Conservation (phyloP, 2,329 filamentous ascomycete genomes). For the Stemphylium vesicarium region DNA sequence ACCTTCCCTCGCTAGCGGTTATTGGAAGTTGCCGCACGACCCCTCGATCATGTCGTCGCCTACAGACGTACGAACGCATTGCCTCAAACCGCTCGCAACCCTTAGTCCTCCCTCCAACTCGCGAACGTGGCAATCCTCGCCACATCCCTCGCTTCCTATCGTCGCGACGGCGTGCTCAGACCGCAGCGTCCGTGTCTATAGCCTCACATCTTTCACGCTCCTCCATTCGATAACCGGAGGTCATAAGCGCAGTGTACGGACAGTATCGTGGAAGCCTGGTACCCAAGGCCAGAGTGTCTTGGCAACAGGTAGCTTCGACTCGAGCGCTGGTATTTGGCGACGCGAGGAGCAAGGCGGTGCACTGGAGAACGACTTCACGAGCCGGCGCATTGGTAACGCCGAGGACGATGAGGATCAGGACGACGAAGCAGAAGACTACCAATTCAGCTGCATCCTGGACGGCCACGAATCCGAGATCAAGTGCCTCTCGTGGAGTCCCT, state of each 20-base stretch:
- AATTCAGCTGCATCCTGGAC: constrained; percentile 88
- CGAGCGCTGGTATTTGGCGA: constrained; percentile 74
- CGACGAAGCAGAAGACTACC: constrained; percentile 81
- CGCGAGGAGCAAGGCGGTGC: constrained; percentile 72
- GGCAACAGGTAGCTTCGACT: constrained; percentile 92
- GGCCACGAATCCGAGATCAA: constrained; percentile 96
- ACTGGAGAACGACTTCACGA: constrained; percentile 35
- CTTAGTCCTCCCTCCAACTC: constrained; percentile 59
- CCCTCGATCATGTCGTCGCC: constrained; percentile 27
- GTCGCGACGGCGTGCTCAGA: constrained; percentile 86
- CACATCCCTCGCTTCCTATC: constrained; percentile 86
- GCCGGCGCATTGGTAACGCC: constrained; percentile 28
- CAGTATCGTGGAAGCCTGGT: constrained; percentile 84
- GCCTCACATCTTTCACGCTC: constrained; percentile 77
- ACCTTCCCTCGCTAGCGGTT: neutral
- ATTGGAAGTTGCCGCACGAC: neutral
- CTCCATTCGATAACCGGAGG: constrained; percentile 83
- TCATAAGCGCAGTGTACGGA: constrained; percentile 88
- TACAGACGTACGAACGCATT: constrained; percentile 17
- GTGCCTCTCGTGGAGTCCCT: constrained; percentile 74
- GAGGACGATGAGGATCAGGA: constrained; percentile 54
- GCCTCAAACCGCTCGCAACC: constrained; percentile 56
- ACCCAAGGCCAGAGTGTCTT: constrained; percentile 69
- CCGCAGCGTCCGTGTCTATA: constrained; percentile 89
- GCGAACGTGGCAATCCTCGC: constrained; percentile 84